phyloP scores from a whole-genome alignment of 2,329 filamentous ascomycete genomes.

The Cytospora piceicola region DNA sequence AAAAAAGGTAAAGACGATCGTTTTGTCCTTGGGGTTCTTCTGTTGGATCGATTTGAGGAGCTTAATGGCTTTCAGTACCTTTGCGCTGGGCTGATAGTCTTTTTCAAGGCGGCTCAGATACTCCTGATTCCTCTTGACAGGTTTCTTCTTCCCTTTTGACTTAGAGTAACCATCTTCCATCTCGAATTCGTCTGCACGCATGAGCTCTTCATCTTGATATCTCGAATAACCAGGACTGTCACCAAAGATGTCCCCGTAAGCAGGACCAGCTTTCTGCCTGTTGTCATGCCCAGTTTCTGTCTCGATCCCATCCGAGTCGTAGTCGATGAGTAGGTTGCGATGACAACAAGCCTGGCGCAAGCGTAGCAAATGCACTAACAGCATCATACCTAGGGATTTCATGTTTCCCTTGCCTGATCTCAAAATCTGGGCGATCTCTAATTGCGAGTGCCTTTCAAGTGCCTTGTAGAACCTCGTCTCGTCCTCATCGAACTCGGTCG shows the following conservation, averaged over 20 bases:
- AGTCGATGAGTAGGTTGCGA: constrained; percentile 59
- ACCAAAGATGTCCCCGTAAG: background rate
- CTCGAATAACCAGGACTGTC: background rate
- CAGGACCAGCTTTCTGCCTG: background rate
- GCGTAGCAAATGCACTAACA: constrained; percentile 75
- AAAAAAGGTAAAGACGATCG: no score
- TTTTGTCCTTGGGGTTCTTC: no score
- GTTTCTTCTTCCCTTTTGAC: no score
- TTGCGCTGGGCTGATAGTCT: no score
- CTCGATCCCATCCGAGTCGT: background rate
- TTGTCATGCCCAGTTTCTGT: background rate
- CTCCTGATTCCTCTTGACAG: no score
- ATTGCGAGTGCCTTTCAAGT: background rate
- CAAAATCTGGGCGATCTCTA: background rate
- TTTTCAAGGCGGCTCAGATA: no score
- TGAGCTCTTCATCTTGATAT: background rate
- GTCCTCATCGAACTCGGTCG: constrained; percentile 67
- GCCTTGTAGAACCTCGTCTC: constrained; percentile 63
- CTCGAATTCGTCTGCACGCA: background rate
- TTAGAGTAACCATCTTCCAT: no score
- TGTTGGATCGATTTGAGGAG: no score
- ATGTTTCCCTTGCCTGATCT: background rate
- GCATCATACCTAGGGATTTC: constrained; percentile 66
- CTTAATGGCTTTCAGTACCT: no score
- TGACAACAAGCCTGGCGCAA: constrained; percentile 78